phyloP scores from a whole-genome alignment of 208 protist species.

The Polymyxa betae region DNA sequence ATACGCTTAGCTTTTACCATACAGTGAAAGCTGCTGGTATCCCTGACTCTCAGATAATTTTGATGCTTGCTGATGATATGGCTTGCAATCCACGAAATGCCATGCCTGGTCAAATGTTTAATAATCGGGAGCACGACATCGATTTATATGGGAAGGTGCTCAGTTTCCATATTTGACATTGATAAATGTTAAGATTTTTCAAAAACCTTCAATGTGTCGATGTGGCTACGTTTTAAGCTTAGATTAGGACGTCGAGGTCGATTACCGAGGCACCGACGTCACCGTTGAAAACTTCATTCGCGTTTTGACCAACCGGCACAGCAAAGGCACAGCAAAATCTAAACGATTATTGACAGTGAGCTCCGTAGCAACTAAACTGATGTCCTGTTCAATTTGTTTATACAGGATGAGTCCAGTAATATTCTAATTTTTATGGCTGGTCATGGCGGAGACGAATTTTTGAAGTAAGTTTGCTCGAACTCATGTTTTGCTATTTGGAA shows the following conservation, averaged over 20 bases:
- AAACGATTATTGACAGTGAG: slow-evolving; percentile 88
- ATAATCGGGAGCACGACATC: slow-evolving; percentile 63
- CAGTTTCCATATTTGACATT: neutral
- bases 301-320: slow-evolving; percentile 77
- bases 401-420: slow-evolving; percentile 80
- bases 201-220: too few species aligned
- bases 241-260: slow-evolving; percentile 84
- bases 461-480: slow-evolving; percentile 78
- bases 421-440: slow-evolving; percentile 94
- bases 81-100: slow-evolving; percentile 94
- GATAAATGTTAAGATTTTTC: neutral
- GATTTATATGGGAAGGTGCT: slow-evolving; percentile 81
- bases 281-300: slow-evolving; percentile 91
- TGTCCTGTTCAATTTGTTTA: neutral
- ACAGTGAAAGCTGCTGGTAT: slow-evolving; percentile 87
- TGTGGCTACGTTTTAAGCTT: too few species aligned
- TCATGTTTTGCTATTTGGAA: neutral
- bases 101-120: slow-evolving; percentile 78
- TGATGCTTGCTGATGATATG: slow-evolving; percentile 96
- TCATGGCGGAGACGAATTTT: slow-evolving; percentile 91
- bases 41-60: slow-evolving; percentile 88
- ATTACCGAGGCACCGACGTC: slow-evolving; percentile 94
- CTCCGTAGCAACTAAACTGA: neutral
- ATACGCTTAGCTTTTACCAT: slow-evolving; percentile 91
- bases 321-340: slow-evolving; percentile 82